phyloP scores from a whole-genome alignment of 306 rosid species.

The Amphicarpaea edgeworthii region DNA sequence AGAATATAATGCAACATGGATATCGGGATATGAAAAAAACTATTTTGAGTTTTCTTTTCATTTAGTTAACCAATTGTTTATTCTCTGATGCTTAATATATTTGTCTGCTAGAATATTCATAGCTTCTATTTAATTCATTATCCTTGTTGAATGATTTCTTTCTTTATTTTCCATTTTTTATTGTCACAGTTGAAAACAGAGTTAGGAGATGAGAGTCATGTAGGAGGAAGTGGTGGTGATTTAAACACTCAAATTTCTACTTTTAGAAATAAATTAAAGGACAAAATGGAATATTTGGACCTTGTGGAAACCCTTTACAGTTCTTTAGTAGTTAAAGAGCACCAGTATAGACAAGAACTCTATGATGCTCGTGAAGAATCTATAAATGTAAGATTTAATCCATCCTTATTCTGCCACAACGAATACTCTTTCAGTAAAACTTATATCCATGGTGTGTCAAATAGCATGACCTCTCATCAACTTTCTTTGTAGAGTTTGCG shows the following conservation, averaged over 20 bases:
- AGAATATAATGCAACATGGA: background rate
- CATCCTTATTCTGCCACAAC: slow-evolving; percentile 6
- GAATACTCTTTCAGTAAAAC: background rate
- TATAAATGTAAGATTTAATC: slow-evolving; percentile 35
- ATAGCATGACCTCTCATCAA: background rate
- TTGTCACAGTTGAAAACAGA: slow-evolving; percentile 38
- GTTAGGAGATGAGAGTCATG: slow-evolving; percentile 11
- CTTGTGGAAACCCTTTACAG: slow-evolving; percentile 29
- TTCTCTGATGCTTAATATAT: background rate
- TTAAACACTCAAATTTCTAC: slow-evolving; percentile 23
- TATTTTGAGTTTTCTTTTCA: background rate
- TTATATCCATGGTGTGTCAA: background rate
- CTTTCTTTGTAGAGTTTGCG: slow-evolving; percentile 35
- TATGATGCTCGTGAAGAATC: slow-evolving; percentile 49
- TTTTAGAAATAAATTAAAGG: slow-evolving; percentile 42
- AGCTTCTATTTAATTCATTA: background rate
- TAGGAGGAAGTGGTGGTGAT: slow-evolving; percentile 30
- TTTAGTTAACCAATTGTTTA: background rate
- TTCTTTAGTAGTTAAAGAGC: slow-evolving; percentile 40
- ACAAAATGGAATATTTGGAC: slow-evolving; percentile 42
- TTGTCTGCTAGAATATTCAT: background rate
- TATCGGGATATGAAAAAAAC: background rate
- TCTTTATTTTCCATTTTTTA: slow-evolving; percentile 21
- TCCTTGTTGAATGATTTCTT: slow-evolving; percentile 2
- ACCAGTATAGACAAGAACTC: slow-evolving; percentile 37